These are phyloP conservation scores for Neonectria magnoliae DNA, from an alignment of 2,329 filamentous ascomycete genomes.

Conservation along the genomic window DNA sequence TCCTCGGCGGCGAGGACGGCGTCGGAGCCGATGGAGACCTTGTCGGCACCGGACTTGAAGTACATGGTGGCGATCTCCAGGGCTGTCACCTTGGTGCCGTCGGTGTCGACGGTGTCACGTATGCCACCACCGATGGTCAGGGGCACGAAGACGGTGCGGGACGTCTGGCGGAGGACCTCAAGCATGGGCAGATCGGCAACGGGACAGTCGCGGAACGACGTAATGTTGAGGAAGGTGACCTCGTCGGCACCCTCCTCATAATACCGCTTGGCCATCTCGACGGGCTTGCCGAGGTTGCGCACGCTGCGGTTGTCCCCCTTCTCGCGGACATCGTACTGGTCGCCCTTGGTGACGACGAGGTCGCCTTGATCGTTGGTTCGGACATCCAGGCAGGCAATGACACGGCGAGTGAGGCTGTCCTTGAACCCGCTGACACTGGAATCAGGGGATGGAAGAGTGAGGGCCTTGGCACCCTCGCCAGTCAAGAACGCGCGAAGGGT, in stretches of 20 bases:
- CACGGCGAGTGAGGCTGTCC: slow-evolving; percentile 86
- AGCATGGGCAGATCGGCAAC: slow-evolving; percentile 95
- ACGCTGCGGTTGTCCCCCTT: slow-evolving; percentile 75
- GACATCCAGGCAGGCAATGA: slow-evolving; percentile 97
- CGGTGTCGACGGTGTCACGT: slow-evolving; percentile 88
- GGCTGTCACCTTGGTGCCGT: slow-evolving; percentile 86
- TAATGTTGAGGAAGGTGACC: slow-evolving; percentile 98
- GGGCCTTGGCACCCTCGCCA: slow-evolving; percentile 65
- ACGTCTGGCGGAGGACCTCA: slow-evolving; percentile 86
- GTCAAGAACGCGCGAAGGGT: slow-evolving; percentile 87
- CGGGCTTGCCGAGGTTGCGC: slow-evolving; percentile 94
- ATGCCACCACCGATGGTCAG: slow-evolving; percentile 96
- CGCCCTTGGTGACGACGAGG: slow-evolving; percentile 96
- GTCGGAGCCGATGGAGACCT: slow-evolving; percentile 96
- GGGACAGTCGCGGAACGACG: slow-evolving; percentile 94
- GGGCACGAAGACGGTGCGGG: slow-evolving; percentile 93
- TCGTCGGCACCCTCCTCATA: slow-evolving; percentile 98
- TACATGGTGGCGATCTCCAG: slow-evolving; percentile 96
- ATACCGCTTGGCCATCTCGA: slow-evolving; percentile 92
- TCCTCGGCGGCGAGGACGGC: slow-evolving; percentile 93
- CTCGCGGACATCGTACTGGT: slow-evolving; percentile 98
- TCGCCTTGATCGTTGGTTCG: slow-evolving; percentile 94
- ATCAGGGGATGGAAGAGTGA: slow-evolving; percentile 1
- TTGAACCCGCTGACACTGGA: slow-evolving; percentile 32
- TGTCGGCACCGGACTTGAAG: slow-evolving; percentile 96